phyloP scores from a whole-genome alignment of 1,284 basidiomycete genomes.

The Melampsora larici-populina region DNA sequence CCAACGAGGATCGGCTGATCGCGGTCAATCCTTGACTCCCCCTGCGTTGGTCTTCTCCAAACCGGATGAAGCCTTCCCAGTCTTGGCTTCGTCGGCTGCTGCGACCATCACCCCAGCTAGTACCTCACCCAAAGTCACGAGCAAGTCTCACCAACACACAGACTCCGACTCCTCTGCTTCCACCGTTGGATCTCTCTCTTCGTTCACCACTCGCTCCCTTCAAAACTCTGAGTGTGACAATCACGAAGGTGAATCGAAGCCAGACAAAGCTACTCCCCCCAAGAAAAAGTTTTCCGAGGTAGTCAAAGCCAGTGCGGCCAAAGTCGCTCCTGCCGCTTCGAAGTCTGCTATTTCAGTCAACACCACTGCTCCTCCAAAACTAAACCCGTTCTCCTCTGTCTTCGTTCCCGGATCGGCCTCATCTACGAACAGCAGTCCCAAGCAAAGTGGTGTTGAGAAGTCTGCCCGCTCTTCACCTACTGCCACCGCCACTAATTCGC shows the following conservation, averaged over 20 bases:
- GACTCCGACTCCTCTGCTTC: neutral
- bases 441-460: neutral
- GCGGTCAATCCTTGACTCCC: constrained; percentile 10
- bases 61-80: constrained; percentile 28
- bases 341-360: neutral
- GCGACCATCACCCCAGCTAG: neutral
- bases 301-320: constrained; percentile 5
- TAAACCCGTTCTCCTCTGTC: constrained; percentile 35
- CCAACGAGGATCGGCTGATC: constrained; percentile 3
- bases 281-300: constrained; percentile 41
- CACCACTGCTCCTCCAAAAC: constrained; percentile 13
- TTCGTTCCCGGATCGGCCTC: constrained; percentile 25
- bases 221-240: neutral
- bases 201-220: neutral
- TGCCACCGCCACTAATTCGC: neutral
- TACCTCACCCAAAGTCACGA: neutral
- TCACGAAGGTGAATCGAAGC: neutral
- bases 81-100: constrained; percentile 1
- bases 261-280: neutral
- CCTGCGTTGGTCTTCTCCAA: constrained; percentile 34
- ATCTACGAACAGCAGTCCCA: neutral
- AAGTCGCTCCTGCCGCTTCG: neutral
- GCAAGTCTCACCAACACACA: neutral
- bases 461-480: neutral
- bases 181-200: neutral